phyloP scores from a whole-genome alignment of 495 filamentous ascomycete genomes.

The Xylaria scruposa region DNA sequence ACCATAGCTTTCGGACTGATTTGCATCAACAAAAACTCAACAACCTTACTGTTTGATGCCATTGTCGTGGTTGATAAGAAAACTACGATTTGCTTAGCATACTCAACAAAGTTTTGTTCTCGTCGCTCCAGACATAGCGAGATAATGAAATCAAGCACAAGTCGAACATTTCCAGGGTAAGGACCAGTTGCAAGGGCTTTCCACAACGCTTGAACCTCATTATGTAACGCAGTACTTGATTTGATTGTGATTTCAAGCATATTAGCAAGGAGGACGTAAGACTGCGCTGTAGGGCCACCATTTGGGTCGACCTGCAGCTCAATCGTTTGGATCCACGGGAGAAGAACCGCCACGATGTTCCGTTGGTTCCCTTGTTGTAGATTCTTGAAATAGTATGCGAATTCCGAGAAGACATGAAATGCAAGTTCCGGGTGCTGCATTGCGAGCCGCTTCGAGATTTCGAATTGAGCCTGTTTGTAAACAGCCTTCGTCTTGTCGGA shows the following conservation, averaged over 20 bases:
- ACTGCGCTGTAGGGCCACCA: constrained; percentile 84
- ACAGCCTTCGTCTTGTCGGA: constrained; percentile 98
- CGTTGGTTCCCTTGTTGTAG: constrained; percentile 80
- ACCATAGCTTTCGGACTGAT: constrained; percentile 92
- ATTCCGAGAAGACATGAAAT: constrained; percentile 93
- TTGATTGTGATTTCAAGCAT: constrained; percentile 96
- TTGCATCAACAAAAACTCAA: constrained; percentile 90
- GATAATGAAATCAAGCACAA: constrained; percentile 96
- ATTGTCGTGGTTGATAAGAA: constrained; percentile 92
- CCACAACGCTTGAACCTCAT: constrained; percentile 97
- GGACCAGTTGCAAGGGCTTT: constrained; percentile 94
- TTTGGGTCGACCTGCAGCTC: constrained; percentile 94
- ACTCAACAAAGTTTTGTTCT: constrained; percentile 97
- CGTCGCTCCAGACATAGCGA: constrained; percentile 87
- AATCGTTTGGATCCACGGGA: constrained; percentile 95
- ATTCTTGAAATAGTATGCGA: constrained; percentile 87
- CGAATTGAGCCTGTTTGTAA: constrained; percentile 96
- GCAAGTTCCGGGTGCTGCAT: constrained; percentile 87
- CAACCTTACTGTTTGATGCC: constrained; percentile 77
- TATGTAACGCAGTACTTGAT: constrained; percentile 84
- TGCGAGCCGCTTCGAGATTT: constrained; percentile 89
- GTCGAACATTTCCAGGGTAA: constrained; percentile 91
- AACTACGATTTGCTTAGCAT: constrained; percentile 96
- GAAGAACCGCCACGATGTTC: constrained; percentile 91
- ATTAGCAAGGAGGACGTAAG: constrained; percentile 95